Evolutionary conservation across 2,329 filamentous ascomycete species (phyloP).

Genomic region (Diaporthe vaccinii): DNA sequence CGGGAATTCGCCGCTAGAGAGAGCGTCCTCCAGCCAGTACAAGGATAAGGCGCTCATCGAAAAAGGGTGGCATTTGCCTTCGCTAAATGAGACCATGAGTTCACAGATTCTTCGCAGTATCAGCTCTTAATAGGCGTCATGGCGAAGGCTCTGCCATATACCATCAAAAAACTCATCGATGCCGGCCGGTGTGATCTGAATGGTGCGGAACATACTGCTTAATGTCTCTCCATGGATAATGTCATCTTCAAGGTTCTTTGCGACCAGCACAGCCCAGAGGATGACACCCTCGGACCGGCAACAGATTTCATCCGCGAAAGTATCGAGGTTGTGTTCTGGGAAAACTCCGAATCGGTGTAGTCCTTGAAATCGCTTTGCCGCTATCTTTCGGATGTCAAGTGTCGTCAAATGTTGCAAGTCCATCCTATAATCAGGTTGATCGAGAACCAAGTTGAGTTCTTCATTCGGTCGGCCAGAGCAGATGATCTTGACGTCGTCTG

Average conservation of each 20-base stretch:
- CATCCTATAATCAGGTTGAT: not conserved
- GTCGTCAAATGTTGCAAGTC: not conserved
- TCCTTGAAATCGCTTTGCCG: not conserved
- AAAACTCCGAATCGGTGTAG: not conserved
- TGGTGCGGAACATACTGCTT: not conserved
- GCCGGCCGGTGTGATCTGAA: not conserved
- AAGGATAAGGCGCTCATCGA: not conserved
- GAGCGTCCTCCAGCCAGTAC: not conserved
- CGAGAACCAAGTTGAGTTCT: not conserved
- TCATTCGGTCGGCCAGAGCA: not conserved
- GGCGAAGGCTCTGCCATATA: not conserved
- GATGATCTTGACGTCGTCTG: conserved; percentile 2
- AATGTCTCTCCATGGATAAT: not conserved
- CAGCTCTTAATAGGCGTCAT: not conserved
- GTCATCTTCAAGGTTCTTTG: not conserved
- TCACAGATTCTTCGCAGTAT: not conserved
- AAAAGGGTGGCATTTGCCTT: too few relatives aligned
- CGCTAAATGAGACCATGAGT: not conserved
- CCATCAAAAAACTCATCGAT: not conserved
- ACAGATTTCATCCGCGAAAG: not conserved
- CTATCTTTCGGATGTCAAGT: not conserved
- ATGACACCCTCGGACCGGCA: not conserved
- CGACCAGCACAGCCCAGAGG: not conserved
- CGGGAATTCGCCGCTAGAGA: not conserved
- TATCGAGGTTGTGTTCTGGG: not conserved